A percentile compares a stretch with the other conserved stretches of the same genome.
These are phyloP conservation scores for Ascochyta pisi DNA, from an alignment of 2,329 filamentous ascomycete species.

Conservation along the genomic window DNA sequence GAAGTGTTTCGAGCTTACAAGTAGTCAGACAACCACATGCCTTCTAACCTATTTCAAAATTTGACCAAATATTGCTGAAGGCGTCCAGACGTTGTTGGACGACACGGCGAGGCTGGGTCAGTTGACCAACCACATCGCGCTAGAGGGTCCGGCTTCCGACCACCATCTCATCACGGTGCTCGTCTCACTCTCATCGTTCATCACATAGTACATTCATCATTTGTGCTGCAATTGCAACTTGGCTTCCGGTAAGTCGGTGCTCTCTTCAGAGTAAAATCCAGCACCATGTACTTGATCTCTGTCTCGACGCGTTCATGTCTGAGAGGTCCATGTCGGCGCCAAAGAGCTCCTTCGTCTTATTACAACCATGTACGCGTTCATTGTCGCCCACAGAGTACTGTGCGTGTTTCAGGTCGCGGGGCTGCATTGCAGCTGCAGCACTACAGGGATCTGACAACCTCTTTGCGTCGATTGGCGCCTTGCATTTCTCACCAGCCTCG, in stretches of 20 bases:
- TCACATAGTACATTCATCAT: neutral
- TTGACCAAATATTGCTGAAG: no score
- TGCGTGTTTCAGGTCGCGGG: neutral
- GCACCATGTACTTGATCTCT: slow-evolving; percentile 2
- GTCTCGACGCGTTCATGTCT: neutral
- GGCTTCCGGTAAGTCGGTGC: slow-evolving; percentile 8
- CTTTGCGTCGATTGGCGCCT: slow-evolving; percentile 3
- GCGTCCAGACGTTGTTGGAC: neutral
- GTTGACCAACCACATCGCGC: slow-evolving; percentile 22
- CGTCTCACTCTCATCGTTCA: slow-evolving; percentile 9
- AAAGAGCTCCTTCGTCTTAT: slow-evolving; percentile 1
- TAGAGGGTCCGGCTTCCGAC: slow-evolving; percentile 5
- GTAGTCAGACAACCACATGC: no score
- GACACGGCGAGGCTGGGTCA: slow-evolving; percentile 12
- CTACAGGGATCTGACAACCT: slow-evolving; percentile 1
- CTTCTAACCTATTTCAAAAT: neutral
- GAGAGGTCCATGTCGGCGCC: neutral
- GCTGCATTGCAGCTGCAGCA: neutral
- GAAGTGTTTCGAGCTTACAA: no score
- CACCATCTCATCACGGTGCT: slow-evolving; percentile 22
- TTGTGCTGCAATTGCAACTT: neutral
- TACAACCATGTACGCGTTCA: neutral
- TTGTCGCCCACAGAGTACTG: neutral
- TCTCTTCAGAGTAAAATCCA: neutral
- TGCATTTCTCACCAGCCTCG: slow-evolving; percentile 2